A percentile compares a stretch with the other conserved stretches of the same genome.
Conservation (phyloP, 805 yeast species). For the Peterozyma toletana region DNA sequence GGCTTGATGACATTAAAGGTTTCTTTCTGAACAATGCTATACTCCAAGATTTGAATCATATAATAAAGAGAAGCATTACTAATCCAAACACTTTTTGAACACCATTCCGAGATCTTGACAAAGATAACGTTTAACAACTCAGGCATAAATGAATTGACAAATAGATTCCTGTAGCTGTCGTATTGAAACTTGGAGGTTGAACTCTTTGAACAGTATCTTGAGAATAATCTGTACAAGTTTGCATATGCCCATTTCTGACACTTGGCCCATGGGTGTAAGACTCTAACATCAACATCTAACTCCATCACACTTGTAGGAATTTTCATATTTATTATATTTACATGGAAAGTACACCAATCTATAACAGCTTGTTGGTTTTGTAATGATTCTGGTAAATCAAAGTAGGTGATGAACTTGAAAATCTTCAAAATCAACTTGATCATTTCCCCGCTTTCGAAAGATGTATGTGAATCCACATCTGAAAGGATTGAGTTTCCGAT, state of each 20-base stretch:
- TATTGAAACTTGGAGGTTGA: constrained; percentile 44
- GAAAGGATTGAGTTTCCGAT: constrained; percentile 52
- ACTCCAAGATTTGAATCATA: constrained; percentile 56
- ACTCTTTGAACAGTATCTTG: constrained; percentile 55
- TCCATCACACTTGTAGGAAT: constrained; percentile 47
- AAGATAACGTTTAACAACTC: constrained; percentile 61
- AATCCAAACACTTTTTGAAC: constrained; percentile 59
- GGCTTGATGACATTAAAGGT: constrained; percentile 71
- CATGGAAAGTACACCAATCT: constrained; percentile 75
- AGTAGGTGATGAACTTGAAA: constrained; percentile 75
- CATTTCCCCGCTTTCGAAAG: constrained; percentile 53
- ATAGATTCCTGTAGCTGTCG: constrained; percentile 50
- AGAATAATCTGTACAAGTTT: constrained; percentile 63
- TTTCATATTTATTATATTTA: constrained; percentile 51
- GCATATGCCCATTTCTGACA: constrained; percentile 87
- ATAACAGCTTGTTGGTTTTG: constrained; percentile 45
- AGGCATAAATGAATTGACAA: constrained; percentile 58
- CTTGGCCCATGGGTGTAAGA: constrained; percentile 57
- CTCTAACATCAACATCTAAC: constrained; percentile 45
- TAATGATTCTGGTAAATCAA: constrained; percentile 66
- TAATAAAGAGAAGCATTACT: constrained; percentile 58
- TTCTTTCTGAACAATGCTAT: constrained; percentile 46
- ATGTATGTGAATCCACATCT: constrained; percentile 21
- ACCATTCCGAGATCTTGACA: constrained; percentile 68
- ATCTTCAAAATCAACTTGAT: constrained; percentile 67